phyloP scores from a whole-genome alignment of 2,329 filamentous ascomycete species.

The Penicillium sp. region DNA sequence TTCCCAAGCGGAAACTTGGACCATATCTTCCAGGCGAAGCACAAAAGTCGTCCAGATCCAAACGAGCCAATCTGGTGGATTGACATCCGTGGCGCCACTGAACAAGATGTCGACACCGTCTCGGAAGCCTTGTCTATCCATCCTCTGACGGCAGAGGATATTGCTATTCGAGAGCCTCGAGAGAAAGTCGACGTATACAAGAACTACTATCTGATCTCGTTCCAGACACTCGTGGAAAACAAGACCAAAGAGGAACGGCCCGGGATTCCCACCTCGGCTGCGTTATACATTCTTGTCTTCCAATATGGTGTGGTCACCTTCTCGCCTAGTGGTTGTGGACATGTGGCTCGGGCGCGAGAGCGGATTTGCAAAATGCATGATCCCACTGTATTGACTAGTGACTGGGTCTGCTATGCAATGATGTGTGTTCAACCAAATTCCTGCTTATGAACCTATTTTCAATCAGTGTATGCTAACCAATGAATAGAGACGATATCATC shows the following conservation, averaged over 20 bases:
- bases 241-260: slow-evolving; percentile 63
- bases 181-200: slow-evolving; percentile 98
- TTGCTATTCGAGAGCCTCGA: slow-evolving; percentile 85
- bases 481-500: slow-evolving; percentile 82
- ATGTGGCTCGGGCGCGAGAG: slow-evolving; percentile 80
- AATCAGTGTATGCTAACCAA: neutral
- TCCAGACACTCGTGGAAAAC: slow-evolving; percentile 79
- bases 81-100: slow-evolving; percentile 81
- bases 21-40: slow-evolving; percentile 14
- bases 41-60: slow-evolving; percentile 10
- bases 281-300: slow-evolving; percentile 94
- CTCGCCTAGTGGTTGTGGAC: slow-evolving; percentile 79
- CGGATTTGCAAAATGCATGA: slow-evolving; percentile 87
- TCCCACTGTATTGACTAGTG: slow-evolving; percentile 84
- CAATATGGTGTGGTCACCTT: slow-evolving; percentile 90
- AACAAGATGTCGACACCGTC: slow-evolving; percentile 78
- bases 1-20: slow-evolving; percentile 14
- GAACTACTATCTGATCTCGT: slow-evolving; percentile 95
- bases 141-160: slow-evolving; percentile 91
- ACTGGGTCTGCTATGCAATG: slow-evolving; percentile 98
- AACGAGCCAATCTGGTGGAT: slow-evolving; percentile 78
- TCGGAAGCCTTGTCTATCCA: slow-evolving; percentile 92
- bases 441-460: too few species aligned
- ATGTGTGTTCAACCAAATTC: slow-evolving; percentile 60
- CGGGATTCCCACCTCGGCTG: slow-evolving; percentile 81